A percentile compares a stretch with the other conserved stretches of the same genome.
Evolutionary conservation across 495 filamentous ascomycete species (phyloP).

Genomic region (Xeromyces bisporus): DNA sequence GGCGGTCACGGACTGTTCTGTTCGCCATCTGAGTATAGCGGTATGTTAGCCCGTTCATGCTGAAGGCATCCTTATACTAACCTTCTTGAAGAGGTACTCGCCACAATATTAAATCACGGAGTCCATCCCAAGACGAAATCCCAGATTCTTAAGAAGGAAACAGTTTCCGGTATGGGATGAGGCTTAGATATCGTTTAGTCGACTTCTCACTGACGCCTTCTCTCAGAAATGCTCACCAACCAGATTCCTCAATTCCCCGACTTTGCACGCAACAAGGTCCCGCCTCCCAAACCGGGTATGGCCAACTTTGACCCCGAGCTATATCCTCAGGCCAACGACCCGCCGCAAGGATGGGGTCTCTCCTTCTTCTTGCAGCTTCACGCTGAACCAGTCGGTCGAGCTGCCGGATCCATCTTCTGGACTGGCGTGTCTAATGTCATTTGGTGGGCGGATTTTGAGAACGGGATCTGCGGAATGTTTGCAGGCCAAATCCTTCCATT

Average conservation of each 20-base stretch:
- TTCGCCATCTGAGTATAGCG: slow-evolving; percentile 31
- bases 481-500: slow-evolving; percentile 43
- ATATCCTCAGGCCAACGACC: background rate
- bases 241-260: slow-evolving; percentile 36
- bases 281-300: slow-evolving; percentile 1
- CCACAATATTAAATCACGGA: slow-evolving; percentile 28
- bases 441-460: slow-evolving; percentile 45
- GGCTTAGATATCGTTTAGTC: background rate
- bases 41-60: slow-evolving; percentile 14
- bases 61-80: background rate
- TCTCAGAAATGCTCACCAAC: slow-evolving; percentile 33
- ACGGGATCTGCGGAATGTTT: slow-evolving; percentile 40
- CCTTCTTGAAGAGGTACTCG: slow-evolving; percentile 13
- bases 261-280: slow-evolving; percentile 25
- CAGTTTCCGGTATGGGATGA: slow-evolving; percentile 16
- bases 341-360: slow-evolving; percentile 2
- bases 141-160: slow-evolving; percentile 27
- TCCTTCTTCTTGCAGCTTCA: slow-evolving; percentile 1
- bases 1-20: slow-evolving; percentile 36
- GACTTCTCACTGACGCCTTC: background rate
- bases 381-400: slow-evolving; percentile 8
- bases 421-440: slow-evolving; percentile 43
- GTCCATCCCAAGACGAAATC: slow-evolving; percentile 24
- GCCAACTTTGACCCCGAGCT: background rate
- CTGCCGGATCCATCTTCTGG: slow-evolving; percentile 33